Evolutionary conservation across 805 yeast species (phyloP), one percentile per base, ranked within the genome.

Genomic region (Cyberlindnera euphorbiiphila): DNA sequence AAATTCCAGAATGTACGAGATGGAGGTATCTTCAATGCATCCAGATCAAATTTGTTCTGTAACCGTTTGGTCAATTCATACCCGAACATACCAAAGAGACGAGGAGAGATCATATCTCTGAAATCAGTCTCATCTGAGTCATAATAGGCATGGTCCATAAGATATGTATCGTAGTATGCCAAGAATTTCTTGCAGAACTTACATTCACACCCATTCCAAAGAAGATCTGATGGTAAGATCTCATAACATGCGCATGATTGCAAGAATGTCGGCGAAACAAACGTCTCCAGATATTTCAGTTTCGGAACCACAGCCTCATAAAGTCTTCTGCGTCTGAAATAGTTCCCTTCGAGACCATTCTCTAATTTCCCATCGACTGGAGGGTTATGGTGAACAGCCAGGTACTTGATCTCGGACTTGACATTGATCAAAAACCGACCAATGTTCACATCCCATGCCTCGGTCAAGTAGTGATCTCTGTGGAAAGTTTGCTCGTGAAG

Each of bases 181-280:
- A 83, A 57, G 27, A 62, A 64, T 11, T 61, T 60, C 5, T 39
- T 37, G 50, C 94, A 84, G 45, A 68, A 73, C 1, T 47, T 43
- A 53, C 94, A 84, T 25, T 68, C 69, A 56, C 91, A 83, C 0
- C 91, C 91, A 53, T 82, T 83, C 89, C 91, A 84, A 17, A 84
- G 56, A 34, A 84, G 46, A 44, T 80, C 83, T 31, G 85, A 81
- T 53, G 78, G 76, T 6, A 80, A 55, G 39, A 79, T 80, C 46
- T 84, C 94, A 54, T 82, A 84, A 43, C 85, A 74, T 0, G 86
- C 65, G 15, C 80, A 61, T 0, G 78, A 62, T 39, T 78, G 76
- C 45, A 84, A 55, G 37, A 81, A 65, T 5, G 76, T 75, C 3
- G 89, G 87, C 0, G 78, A 66, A 4, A 74, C 60, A 11, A 84